These are phyloP conservation scores for Gracilaria domingensis DNA, from an alignment of 23 red algal species.

Conservation along the genomic window DNA sequence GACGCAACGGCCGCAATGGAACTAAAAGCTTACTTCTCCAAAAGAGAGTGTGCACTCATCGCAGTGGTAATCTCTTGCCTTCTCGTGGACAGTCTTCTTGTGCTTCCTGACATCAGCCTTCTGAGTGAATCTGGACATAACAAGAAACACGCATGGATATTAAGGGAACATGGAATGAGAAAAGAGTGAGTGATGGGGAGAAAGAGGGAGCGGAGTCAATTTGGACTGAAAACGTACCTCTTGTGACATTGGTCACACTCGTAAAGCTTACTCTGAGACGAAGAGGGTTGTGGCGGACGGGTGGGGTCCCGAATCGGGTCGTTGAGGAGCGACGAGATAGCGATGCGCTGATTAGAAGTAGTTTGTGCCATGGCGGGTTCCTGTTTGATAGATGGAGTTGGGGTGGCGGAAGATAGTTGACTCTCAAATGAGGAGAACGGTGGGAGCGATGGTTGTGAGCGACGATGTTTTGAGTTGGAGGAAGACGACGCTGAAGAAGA, in stretches of 20 bases:
- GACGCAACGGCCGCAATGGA: too few relatives aligned
- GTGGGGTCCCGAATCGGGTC: constrained; percentile 21
- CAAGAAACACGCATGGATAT: background rate
- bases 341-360: constrained; percentile 37
- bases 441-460: background rate
- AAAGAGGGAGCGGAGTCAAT: background rate
- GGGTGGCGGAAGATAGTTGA: background rate
- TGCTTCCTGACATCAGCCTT: constrained; percentile 70
- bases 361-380: constrained; percentile 38
- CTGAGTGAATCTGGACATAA: constrained; percentile 50
- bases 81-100: constrained; percentile 72
- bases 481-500: background rate
- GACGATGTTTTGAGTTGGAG: background rate
- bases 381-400: background rate
- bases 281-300: background rate
- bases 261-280: constrained; percentile 21
- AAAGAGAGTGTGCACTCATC: constrained; percentile 58
- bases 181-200: background rate
- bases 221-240: background rate
- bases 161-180: background rate
- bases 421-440: constrained; percentile 14
- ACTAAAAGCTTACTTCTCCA: constrained; percentile 70
- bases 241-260: constrained; percentile 62
- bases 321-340: constrained; percentile 62
- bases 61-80: constrained; percentile 70